A percentile compares a stretch with the other conserved stretches of the same genome.
These are phyloP conservation scores for Xylaria scruposa DNA, from an alignment of 495 filamentous ascomycete genomes.

Conservation along the genomic window DNA sequence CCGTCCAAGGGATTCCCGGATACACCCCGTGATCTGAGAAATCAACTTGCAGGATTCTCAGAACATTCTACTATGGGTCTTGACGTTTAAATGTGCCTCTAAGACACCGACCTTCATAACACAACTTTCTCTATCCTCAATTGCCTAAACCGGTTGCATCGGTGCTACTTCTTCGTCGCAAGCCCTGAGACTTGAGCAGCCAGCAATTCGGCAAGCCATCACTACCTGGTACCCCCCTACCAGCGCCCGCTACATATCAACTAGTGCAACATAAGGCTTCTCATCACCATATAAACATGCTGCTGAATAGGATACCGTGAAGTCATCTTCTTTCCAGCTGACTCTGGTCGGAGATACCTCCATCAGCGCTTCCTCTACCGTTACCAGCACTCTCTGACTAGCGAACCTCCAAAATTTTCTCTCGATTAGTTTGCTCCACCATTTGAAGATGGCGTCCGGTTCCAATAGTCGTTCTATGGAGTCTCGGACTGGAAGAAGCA, in stretches of 20 bases:
- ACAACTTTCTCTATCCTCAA: constrained; percentile 15
- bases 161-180: constrained; percentile 15
- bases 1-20: constrained; percentile 21
- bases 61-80: constrained; percentile 28
- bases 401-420: constrained; percentile 28
- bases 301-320: constrained; percentile 43
- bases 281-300: constrained; percentile 37
- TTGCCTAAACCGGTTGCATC: constrained; percentile 12
- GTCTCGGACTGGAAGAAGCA: constrained; percentile 75
- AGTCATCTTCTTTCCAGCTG: constrained; percentile 42
- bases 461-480: constrained; percentile 72
- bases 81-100: too few relatives aligned
- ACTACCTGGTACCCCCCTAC: constrained; percentile 14
- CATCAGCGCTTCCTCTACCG: constrained; percentile 19
- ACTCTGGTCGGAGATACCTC: constrained; percentile 40
- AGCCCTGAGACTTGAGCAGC: constrained; percentile 2
- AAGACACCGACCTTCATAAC: neutral
- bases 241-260: neutral
- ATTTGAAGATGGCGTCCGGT: constrained; percentile 41
- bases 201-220: constrained; percentile 18
- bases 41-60: constrained; percentile 22
- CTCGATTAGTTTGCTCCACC: constrained; percentile 27
- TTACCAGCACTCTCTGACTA: constrained; percentile 27
- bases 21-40: constrained; percentile 24
- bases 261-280: constrained; percentile 16